These are phyloP conservation scores for Pyrus betulifolia DNA, from an alignment of 306 rosid species.

Conservation along the genomic window DNA sequence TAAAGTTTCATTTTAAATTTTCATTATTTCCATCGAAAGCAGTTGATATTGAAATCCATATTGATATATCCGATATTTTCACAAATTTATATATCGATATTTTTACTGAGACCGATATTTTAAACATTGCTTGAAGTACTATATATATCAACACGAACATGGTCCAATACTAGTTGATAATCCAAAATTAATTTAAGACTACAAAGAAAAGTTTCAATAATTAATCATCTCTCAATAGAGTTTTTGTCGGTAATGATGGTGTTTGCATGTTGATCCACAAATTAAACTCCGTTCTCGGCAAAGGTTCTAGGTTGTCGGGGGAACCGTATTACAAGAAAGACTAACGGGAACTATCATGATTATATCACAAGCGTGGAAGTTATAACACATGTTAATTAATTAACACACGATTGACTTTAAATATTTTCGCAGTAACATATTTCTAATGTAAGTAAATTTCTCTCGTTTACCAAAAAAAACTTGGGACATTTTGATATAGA, in stretches of 20 bases:
- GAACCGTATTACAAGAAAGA: not conserved
- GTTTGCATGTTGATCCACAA: slow-evolving; percentile 1
- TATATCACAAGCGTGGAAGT: not conserved
- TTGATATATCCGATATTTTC: too few species aligned
- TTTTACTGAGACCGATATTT: too few species aligned
- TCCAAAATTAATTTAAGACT: not conserved
- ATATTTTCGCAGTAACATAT: too few species aligned
- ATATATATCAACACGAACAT: not conserved
- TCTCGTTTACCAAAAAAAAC: too few species aligned
- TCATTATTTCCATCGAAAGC: too few species aligned
- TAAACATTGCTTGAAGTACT: not conserved
- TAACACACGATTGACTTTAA: too few species aligned
- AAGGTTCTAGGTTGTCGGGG: slow-evolving; percentile 13
- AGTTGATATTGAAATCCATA: too few species aligned
- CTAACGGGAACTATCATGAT: not conserved
- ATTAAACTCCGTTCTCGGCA: slow-evolving; percentile 16
- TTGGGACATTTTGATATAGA: too few species aligned
- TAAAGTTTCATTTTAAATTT: too few species aligned
- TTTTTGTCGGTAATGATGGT: slow-evolving; percentile 22
- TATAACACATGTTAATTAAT: not conserved
- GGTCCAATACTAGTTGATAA: not conserved
- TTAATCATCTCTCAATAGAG: slow-evolving; percentile 30
- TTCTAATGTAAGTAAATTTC: too few species aligned
- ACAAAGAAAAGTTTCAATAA: slow-evolving; percentile 18
- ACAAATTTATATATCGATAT: too few species aligned